A percentile compares a stretch with the other conserved stretches of the same genome.
These are phyloP conservation scores for Quillaja saponaria DNA, from an alignment of 306 rosid species.

Conservation along the genomic window DNA sequence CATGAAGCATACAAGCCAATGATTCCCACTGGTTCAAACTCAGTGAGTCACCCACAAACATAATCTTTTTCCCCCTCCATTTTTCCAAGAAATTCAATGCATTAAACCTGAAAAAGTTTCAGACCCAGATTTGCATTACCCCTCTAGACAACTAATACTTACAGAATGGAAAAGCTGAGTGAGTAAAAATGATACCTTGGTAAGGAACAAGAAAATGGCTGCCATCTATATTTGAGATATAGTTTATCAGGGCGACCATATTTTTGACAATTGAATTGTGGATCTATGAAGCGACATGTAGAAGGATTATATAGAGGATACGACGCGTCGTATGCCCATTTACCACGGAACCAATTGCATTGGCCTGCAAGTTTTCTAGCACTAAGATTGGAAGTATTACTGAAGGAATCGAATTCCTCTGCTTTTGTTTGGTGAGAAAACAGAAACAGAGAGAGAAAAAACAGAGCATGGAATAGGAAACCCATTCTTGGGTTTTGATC, in stretches of 20 bases:
- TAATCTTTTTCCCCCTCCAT: conserved; percentile 89
- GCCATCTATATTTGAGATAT: conserved; percentile 80
- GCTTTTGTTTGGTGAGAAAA: conserved; percentile 52
- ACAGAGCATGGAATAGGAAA: conserved; percentile 38
- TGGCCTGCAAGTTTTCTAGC: conserved; percentile 54
- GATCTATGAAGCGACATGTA: conserved; percentile 83
- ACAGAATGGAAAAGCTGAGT: not conserved
- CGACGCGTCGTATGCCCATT: conserved; percentile 76
- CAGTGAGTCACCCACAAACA: conserved; percentile 95
- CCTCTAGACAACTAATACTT: no score
- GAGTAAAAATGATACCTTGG: conserved; percentile 55
- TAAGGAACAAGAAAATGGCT: conserved; percentile 64
- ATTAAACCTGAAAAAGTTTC: conserved; percentile 58
- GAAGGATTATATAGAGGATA: conserved; percentile 75
- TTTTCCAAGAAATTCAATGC: conserved; percentile 59
- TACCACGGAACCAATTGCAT: conserved; percentile 65
- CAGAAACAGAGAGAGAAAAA: conserved; percentile 39
- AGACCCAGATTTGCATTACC: conserved; percentile 7
- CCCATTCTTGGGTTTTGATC: conserved; percentile 75
- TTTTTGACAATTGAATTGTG: conserved; percentile 84
- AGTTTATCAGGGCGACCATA: conserved; percentile 65
- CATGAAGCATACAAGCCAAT: conserved; percentile 79
- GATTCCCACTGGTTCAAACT: conserved; percentile 88
- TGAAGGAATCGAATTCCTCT: conserved; percentile 24
- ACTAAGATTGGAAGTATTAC: conserved; percentile 17